A percentile compares a stretch with the other conserved stretches of the same genome.
These are phyloP conservation scores for Alnus glutinosa DNA, from an alignment of 306 rosid species.

Conservation along the genomic window DNA sequence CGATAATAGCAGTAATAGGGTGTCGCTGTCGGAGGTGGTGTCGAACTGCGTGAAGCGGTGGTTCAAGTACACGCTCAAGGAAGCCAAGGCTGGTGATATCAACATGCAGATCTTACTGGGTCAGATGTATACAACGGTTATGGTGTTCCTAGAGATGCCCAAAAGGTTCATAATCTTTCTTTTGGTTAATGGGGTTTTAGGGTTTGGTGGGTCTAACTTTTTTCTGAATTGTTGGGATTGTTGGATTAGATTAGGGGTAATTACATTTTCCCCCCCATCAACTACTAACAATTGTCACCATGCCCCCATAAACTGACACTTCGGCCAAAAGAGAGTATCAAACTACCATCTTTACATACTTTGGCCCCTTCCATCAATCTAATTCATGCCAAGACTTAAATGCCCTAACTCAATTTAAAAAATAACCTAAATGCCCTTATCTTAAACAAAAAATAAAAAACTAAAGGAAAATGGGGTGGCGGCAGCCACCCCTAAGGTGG, in stretches of 20 bases:
- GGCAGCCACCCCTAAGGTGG: too few species aligned
- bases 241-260: background rate
- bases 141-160: conserved; percentile 84
- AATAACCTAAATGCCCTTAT: too few species aligned
- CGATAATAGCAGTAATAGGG: conserved; percentile 30
- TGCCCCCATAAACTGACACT: too few species aligned
- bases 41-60: conserved; percentile 87
- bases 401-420: too few species aligned
- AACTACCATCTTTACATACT: too few species aligned
- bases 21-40: conserved; percentile 78
- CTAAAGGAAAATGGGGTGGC: too few species aligned
- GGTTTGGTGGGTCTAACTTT: conserved; percentile 11
- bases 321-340: too few species aligned
- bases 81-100: conserved; percentile 82
- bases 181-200: background rate
- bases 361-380: too few species aligned
- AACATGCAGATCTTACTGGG: conserved; percentile 94
- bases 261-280: too few species aligned
- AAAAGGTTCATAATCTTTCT: conserved; percentile 50
- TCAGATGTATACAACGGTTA: conserved; percentile 93
- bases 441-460: too few species aligned
- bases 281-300: too few species aligned
- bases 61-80: conserved; percentile 83
- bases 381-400: too few species aligned
- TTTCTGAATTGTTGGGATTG: background rate